phyloP scores from a whole-genome alignment of 2,329 filamentous ascomycete genomes.

The Cercospora nicotianae region DNA sequence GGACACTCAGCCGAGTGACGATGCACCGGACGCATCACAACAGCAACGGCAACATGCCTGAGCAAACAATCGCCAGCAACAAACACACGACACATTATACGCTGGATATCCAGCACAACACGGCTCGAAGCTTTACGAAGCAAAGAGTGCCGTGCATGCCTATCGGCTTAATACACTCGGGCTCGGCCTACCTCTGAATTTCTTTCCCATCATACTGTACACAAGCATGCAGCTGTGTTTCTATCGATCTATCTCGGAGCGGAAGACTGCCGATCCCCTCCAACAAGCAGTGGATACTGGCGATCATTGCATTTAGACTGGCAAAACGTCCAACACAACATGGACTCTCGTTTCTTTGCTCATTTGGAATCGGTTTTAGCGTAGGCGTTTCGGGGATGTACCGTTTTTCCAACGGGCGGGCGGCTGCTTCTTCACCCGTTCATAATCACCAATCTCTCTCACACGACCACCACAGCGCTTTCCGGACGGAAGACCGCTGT shows the following conservation, averaged over 20 bases:
- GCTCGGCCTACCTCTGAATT: background rate
- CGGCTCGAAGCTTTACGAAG: background rate
- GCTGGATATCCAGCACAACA: background rate
- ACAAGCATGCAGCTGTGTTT: background rate
- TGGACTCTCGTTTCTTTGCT: background rate
- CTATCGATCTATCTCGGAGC: conserved; percentile 47
- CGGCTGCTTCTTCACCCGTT: background rate
- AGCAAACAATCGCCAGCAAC: background rate
- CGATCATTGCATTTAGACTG: background rate
- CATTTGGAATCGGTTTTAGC: background rate
- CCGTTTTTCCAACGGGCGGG: background rate
- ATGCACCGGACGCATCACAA: conserved; percentile 17
- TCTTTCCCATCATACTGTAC: background rate
- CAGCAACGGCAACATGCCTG: conserved; percentile 19
- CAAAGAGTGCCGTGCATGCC: background rate
- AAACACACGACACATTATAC: background rate
- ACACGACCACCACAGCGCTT: background rate
- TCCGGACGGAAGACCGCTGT: background rate
- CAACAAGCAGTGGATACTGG: background rate
- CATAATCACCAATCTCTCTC: background rate
- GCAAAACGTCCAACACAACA: background rate
- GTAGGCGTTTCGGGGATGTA: background rate
- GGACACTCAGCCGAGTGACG: conserved; percentile 11
- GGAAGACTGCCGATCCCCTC: background rate
- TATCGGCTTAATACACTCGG: background rate